Percentiles rank a stretch among this genome's conserved stretches.
These are phyloP conservation scores for Megacollybia platyphylla DNA, from an alignment of 1,284 basidiomycete genomes.

Conservation along the genomic window DNA sequence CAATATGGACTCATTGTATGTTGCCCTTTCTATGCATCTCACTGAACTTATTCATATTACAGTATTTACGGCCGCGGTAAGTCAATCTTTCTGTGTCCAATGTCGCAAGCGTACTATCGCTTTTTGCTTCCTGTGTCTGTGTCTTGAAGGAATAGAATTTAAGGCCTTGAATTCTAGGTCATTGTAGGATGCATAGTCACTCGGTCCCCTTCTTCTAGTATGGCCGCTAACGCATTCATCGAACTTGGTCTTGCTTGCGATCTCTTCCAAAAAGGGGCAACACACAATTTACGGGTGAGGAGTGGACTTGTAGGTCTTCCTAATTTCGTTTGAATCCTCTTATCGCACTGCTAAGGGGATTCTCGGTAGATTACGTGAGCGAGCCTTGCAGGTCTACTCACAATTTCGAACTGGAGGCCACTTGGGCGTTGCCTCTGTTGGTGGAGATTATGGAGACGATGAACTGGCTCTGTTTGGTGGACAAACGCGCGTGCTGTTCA, in stretches of 20 bases:
- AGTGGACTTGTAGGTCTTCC: slow-evolving; percentile 29
- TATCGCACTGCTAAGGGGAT: slow-evolving; percentile 22
- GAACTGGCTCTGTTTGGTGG: slow-evolving; percentile 59
- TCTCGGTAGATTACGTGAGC: slow-evolving; percentile 30
- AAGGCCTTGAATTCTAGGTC: slow-evolving; percentile 20
- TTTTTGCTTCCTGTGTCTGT: background rate
- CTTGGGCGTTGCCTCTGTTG: slow-evolving; percentile 21
- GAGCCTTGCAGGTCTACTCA: slow-evolving; percentile 35
- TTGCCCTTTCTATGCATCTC: slow-evolving; percentile 1
- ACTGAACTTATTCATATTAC: background rate
- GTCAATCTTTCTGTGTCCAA: slow-evolving; percentile 7
- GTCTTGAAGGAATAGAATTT: background rate
- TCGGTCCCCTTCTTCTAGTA: slow-evolving; percentile 40
- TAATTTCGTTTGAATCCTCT: background rate
- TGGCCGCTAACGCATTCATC: slow-evolving; percentile 43
- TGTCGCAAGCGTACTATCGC: background rate
- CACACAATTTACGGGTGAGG: slow-evolving; percentile 32
- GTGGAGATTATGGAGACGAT: slow-evolving; percentile 39
- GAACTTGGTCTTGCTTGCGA: slow-evolving; percentile 44
- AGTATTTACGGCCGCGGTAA: slow-evolving; percentile 44
- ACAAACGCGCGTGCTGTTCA: slow-evolving; percentile 42
- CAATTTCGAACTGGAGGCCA: slow-evolving; percentile 24
- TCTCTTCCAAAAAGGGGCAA: slow-evolving; percentile 36
- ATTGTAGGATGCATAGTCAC: slow-evolving; percentile 45
- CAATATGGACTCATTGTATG: slow-evolving; percentile 38